Evolutionary conservation across 345 rosid genomes (phyloP), one percentile per base, ranked within the genome.

Genomic region (Erucastrum elatum): DNA sequence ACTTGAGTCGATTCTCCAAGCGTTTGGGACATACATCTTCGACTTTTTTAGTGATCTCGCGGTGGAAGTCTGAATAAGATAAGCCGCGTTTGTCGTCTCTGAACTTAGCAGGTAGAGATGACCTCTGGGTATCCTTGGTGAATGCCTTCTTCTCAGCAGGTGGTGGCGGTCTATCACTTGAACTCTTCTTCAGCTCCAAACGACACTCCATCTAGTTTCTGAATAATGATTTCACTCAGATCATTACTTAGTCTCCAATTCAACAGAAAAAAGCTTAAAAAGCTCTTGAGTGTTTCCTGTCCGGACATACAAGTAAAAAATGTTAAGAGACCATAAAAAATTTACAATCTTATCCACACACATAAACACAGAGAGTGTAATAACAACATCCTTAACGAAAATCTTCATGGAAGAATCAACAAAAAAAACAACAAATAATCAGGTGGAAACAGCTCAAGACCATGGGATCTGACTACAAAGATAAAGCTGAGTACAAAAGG

Each of bases 21-120:
- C 83, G 71, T 68, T 74, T 74, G 3, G 88, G 85, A 49, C 83
- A 78, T 3, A 74, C 66, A 31, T 84, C 87, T 66, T 82, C 85
- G 33, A 64, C 76, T 77, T 80, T 84, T 68, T 84, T 82, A 2
- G 75, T 82, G 26, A 85, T 84, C 78, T 90, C 85, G 37, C 73
- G 82, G 77, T 83, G 84, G 29, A 85, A 80, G 78, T 87, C 90
- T 16, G 87, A 84, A 68, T 82, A 79, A 27, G 87, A 79, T 5
- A 87, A 75, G 1, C 79, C 78, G 9, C 88, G 80, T 74, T 79
- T 86, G 70, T 84, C 87, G 53, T 55, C 83, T 66, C 77, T 81
- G 58, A 85, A 80, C 76, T 81, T 82, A 61, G 82, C 88, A 29
- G 71, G 84, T 66, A 74, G 81, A 70, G 77, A 76, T 72, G 77